Percentiles rank a stretch among this genome's conserved stretches.
Evolutionary conservation across 306 rosid species (phyloP).

Genomic region (Castanopsis chinensis): DNA sequence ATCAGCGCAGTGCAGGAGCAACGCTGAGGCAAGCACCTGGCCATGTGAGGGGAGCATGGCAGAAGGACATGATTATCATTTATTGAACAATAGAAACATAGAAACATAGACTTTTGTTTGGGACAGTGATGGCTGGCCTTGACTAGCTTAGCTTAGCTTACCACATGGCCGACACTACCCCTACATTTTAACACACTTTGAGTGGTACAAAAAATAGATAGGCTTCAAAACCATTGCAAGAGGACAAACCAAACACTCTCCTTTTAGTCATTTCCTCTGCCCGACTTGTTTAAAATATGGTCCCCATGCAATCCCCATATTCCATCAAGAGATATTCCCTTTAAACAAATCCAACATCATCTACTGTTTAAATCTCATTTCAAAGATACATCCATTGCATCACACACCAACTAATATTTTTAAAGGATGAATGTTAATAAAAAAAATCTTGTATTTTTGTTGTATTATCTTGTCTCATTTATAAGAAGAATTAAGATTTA

Average conservation of each 20-base stretch:
- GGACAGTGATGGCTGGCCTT: constrained; percentile 26
- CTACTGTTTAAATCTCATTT: constrained; percentile 18
- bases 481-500: too few relatives aligned
- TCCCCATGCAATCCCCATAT: constrained; percentile 53
- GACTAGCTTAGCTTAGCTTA: constrained; percentile 22
- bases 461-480: too few relatives aligned
- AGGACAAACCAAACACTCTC: constrained; percentile 25
- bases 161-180: constrained; percentile 65
- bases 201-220: constrained; percentile 23
- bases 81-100: constrained; percentile 14
- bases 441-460: too few relatives aligned
- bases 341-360: constrained; percentile 17
- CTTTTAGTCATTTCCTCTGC: neutral
- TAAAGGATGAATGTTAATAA: too few relatives aligned
- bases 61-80: constrained; percentile 33
- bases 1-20: neutral
- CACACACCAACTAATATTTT: too few relatives aligned
- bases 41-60: constrained; percentile 28
- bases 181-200: constrained; percentile 31
- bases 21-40: constrained; percentile 26
- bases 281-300: constrained; percentile 11
- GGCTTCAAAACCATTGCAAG: neutral
- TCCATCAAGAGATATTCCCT: constrained; percentile 44
- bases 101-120: constrained; percentile 14
- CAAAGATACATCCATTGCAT: neutral